phyloP scores from a whole-genome alignment of 192 early-diverging fungal species.

The Podila epicladia region DNA sequence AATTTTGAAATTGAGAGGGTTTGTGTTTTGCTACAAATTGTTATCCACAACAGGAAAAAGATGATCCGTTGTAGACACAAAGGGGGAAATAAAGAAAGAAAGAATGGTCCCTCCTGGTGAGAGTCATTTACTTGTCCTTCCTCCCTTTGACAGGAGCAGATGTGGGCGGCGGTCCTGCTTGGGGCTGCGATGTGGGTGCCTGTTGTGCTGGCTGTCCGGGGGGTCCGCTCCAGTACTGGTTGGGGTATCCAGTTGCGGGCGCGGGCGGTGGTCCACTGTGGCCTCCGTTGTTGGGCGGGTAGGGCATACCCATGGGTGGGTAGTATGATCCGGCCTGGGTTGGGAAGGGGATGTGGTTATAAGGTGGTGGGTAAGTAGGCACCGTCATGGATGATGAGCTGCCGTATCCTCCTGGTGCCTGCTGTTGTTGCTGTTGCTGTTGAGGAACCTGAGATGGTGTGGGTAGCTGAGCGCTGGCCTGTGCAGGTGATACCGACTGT shows the following conservation, averaged over 20 bases:
- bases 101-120: background rate
- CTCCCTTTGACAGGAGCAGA: background rate
- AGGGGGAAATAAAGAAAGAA: too few species aligned
- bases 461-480: background rate
- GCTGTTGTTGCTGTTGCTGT: conserved; percentile 2
- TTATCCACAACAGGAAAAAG: too few species aligned
- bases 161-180: conserved; percentile 1
- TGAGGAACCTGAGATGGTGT: background rate
- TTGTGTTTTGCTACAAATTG: too few species aligned
- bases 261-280: background rate
- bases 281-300: background rate
- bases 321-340: background rate
- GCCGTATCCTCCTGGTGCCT: background rate
- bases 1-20: too few species aligned
- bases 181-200: background rate
- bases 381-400: background rate
- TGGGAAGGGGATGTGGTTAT: background rate
- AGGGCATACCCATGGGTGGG: conserved; percentile 1
- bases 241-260: background rate
- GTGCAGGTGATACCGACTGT: conserved; percentile 5
- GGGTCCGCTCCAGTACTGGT: conserved; percentile 3
- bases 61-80: too few species aligned
- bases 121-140: background rate
- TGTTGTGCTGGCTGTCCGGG: conserved; percentile 1
- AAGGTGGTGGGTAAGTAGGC: background rate